Evolutionary conservation across 345 rosid genomes (phyloP), one percentile per base, ranked within the genome.

Genomic region (Theobroma cacao): DNA sequence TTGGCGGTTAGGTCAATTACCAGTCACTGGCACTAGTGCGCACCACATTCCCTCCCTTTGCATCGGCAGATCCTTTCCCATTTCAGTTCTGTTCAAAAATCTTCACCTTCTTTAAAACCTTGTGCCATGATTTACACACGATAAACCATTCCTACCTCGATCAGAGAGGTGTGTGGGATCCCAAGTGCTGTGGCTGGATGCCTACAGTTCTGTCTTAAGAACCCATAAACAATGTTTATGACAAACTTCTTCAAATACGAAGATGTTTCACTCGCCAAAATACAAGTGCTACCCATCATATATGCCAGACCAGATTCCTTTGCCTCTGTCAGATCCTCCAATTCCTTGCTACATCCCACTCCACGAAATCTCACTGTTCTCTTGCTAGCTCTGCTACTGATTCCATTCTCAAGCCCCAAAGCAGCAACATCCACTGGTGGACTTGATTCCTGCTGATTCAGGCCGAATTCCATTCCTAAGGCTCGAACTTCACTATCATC

Each of bases 111-210:
- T 75, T 40, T 45, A 22, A 66, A 36, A 64, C 52, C 4, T 11
- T 40, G 50, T 38, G 36, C 28, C 30, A 22, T 8, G 10, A 64
- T 64, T 55, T 77, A 87, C 41, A 85, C 86, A 62, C 73, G 64
- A 70, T 84, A 87, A 20, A 81, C 78, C 83, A 79, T 87, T 4
- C 89, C 83, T 1, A 87, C 88, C 66, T 83, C 86, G 28, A 85
- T 63, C 18, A 79, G 71, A 18, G 85, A 81, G 3, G 82, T 15
- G 56, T 67, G 84, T 22, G 85, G 88, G 40, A 85, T 72, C 47
- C 82, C 73, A 36, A 87, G 72, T 11, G 84, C 67, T 66, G 62
- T 66, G 5, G 74, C 77, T 12, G 88, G 83, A 66, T 71, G 73
- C 67, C 87, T 78, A 45, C 81, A 78, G 74, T 83, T 85, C 60